Evolutionary conservation across 2,329 filamentous ascomycete genomes (phyloP), one percentile per base, ranked within the genome.

Genomic region (Onygenales sp.): DNA sequence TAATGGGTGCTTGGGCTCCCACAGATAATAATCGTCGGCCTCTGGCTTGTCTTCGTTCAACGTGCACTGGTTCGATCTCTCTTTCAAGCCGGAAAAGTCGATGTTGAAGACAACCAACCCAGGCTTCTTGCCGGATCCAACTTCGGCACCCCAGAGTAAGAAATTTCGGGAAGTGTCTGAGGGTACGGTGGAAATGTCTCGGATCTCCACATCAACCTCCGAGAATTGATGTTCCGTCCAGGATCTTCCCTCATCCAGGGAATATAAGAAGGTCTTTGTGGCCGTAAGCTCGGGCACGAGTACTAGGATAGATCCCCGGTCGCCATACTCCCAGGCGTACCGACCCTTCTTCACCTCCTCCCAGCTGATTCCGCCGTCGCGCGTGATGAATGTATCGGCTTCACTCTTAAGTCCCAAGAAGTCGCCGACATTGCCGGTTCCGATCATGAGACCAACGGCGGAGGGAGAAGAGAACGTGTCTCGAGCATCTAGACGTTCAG

Each of bases 271-370:
- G 1, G 76, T 71, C 58, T 86, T 85, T 4, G 86, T 89, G 50
- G 81, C 77, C 51, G 78, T 79, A 11, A 79, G 77, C 54, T 89
- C 83, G 63, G 86, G 81, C 21, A 92, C 90, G 48, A 98, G 85
- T 42, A 95, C 88, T 57, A 97, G 83, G 62, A 97, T 86, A 5
- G 89, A 93, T 32, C 93, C 93, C 67, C 95, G 89, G 62, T 98
- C 94, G 54, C 93, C 94, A 66, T 89, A 95, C 64, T 95, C 88
- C 89, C 90, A 98, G 63, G 87, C 86, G 77, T 90, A 95, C 37
- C 79, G 81, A 5, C 93, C 94, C 70, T 94, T 91, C 72, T 87
- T 92, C 56, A 92, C 83, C 54, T 84, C 82, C 58, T 79, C 84
- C 93, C 93, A 98, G 40, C 76, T 87, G 50, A 97, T 79, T 52